A percentile compares a stretch with the other conserved stretches of the same genome.
Evolutionary conservation across 1,139 yeast species (phyloP).

Genomic region (Diutina pseudorugosa): DNA sequence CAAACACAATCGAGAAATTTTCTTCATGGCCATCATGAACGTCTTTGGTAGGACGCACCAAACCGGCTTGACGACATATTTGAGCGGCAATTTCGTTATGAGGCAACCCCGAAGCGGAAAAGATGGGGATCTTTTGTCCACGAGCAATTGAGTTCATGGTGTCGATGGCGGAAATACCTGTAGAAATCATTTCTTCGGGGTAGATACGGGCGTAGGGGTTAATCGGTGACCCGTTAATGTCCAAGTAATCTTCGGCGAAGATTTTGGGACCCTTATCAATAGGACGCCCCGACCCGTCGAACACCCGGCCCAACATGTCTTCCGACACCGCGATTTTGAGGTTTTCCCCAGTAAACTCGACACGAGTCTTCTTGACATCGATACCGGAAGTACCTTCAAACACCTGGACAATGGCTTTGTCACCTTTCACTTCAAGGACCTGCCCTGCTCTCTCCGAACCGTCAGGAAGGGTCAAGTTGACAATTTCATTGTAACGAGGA

Average conservation of each 20-base stretch:
- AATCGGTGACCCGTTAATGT: conserved; percentile 96
- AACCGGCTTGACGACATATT: conserved; percentile 98
- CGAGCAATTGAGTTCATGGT: conserved; percentile 99
- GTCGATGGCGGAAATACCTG: conserved; percentile 97
- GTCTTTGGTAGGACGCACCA: conserved; percentile 97
- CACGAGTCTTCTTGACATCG: conserved; percentile 93
- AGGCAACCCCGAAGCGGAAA: conserved; percentile 98
- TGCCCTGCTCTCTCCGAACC: conserved; percentile 94
- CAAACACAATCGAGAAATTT: conserved; percentile 96
- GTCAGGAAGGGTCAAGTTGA: conserved; percentile 89
- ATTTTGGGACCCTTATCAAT: conserved; percentile 97
- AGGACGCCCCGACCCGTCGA: conserved; percentile 98
- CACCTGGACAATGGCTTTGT: conserved; percentile 95
- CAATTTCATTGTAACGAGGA: conserved; percentile 95
- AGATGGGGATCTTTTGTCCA: conserved; percentile 98
- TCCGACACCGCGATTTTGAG: conserved; percentile 92
- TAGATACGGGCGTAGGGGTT: conserved; percentile 96
- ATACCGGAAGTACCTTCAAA: conserved; percentile 97
- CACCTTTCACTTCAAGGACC: conserved; percentile 94
- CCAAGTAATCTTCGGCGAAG: conserved; percentile 95
- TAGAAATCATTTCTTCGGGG: conserved; percentile 99
- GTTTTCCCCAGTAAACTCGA: conserved; percentile 92
- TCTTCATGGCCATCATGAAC: conserved; percentile 99
- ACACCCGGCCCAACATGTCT: conserved; percentile 94
- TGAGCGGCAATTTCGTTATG: conserved; percentile 99